Evolutionary conservation across 805 yeast genomes (phyloP).

Genomic region (Clavispora phyllophila): DNA sequence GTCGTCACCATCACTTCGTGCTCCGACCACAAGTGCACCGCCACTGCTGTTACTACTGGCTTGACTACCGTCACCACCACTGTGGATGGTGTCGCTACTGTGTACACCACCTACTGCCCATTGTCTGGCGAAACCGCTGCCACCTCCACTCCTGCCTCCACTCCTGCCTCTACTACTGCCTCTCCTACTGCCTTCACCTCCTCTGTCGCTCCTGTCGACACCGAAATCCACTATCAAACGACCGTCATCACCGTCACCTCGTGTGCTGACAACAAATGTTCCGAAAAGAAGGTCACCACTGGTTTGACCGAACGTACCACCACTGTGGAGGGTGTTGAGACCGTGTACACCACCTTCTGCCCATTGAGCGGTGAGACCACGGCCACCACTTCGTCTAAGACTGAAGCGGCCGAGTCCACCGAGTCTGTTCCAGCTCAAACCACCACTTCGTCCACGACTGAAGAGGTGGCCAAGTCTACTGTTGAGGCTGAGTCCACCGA

Average conservation of each 20-base stretch:
- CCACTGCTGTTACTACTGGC: constrained; percentile 21
- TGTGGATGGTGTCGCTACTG: constrained; percentile 29
- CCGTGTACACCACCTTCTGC: constrained; percentile 18
- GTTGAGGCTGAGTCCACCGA: too few relatives aligned
- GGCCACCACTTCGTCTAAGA: too few relatives aligned
- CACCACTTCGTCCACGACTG: background rate
- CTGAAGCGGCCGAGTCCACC: background rate
- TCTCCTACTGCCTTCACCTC: background rate
- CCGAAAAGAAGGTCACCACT: constrained; percentile 16
- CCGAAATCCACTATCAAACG: constrained; percentile 3
- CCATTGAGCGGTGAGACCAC: constrained; percentile 14
- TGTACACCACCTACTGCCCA: constrained; percentile 40
- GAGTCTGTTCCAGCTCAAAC: too few relatives aligned
- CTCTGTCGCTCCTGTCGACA: constrained; percentile 12
- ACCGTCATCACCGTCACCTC: constrained; percentile 33
- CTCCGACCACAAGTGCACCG: constrained; percentile 20
- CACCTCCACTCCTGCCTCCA: constrained; percentile 5
- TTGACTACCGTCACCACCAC: constrained; percentile 26
- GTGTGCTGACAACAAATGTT: constrained; percentile 30
- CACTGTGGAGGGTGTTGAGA: constrained; percentile 9
- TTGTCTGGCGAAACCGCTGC: constrained; percentile 6
- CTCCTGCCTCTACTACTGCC: background rate
- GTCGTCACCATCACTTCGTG: constrained; percentile 26
- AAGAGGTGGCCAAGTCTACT: too few relatives aligned
- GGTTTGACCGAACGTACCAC: constrained; percentile 10